Base-by-base conservation (phyloP, 2,329 filamentous ascomycete species). In the Didymella segeticola region DNA sequence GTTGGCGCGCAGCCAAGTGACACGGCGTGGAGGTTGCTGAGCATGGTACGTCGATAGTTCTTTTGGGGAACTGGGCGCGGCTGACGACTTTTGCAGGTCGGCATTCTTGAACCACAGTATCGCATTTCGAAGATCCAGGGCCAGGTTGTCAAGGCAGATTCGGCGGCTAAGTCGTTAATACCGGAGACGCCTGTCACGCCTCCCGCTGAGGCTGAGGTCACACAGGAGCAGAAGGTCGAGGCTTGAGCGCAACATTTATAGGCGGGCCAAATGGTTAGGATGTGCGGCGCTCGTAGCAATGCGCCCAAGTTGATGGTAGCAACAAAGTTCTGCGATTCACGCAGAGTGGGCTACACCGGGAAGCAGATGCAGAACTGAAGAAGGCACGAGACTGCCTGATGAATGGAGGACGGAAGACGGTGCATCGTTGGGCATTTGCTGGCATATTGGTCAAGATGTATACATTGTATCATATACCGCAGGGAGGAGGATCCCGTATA, bases 1-100 rank as follows among this genome's bases (percentile, higher is more conserved):
- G 93, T 98, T 3, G 95, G 95, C 1, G 95, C 95, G 50, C 95
- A 99, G 78, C 95, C 95, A 9, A 93, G 89, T 58, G 91, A 97
- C 64, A 87, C 90, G 3, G 90, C 89, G 29, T 96, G 93, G 93
- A 83, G 91, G 72, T 76, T 98, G 67, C 79, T 99, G 65, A 85
- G 84, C 50, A 89, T 96, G 90, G 91, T 74, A 61, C 12, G 63
- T 65, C 23, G 31, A 19, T n/a, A n/a, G 14, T 6, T 39, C 19
- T 22, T 29, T 25, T 2, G 5, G 25, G 26, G 25, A 14, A 36
- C n/a, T n/a, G n/a, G n/a, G n/a, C n/a, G n/a, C n/a, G n/a, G n/a
- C n/a, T n/a, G n/a, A n/a, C n/a, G 25, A 22, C 10, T 26, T 29
- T 7, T 26, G 7, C 36, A 72, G 69, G 61, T 71, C 25, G 73